phyloP scores from a whole-genome alignment of 495 filamentous ascomycete species.

The Hypomontagnella submonticulosa region DNA sequence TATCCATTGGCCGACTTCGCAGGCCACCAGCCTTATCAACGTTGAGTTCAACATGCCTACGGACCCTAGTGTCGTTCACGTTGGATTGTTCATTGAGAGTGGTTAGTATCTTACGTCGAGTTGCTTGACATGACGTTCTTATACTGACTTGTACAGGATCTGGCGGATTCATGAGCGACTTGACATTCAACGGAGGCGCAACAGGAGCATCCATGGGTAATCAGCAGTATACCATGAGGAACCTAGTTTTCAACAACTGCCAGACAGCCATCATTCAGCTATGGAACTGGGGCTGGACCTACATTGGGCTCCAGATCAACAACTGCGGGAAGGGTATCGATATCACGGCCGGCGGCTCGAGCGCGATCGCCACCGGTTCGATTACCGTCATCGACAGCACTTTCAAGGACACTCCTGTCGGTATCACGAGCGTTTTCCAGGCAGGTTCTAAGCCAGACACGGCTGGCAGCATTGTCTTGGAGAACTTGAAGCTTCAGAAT shows the following conservation, averaged over 20 bases:
- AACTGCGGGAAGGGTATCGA: slow-evolving; percentile 72
- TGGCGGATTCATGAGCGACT: slow-evolving; percentile 73
- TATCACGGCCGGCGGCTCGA: slow-evolving; percentile 63
- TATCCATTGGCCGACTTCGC: slow-evolving; percentile 83
- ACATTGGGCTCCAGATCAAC: slow-evolving; percentile 68
- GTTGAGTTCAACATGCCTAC: slow-evolving; percentile 77
- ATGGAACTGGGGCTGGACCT: slow-evolving; percentile 67
- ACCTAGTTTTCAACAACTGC: slow-evolving; percentile 72
- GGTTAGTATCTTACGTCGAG: slow-evolving; percentile 53
- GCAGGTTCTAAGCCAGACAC: slow-evolving; percentile 59
- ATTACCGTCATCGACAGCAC: slow-evolving; percentile 75
- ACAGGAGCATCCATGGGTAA: slow-evolving; percentile 74
- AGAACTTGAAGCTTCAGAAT: slow-evolving; percentile 75
- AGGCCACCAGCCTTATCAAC: slow-evolving; percentile 82
- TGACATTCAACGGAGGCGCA: slow-evolving; percentile 77
- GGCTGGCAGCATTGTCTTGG: slow-evolving; percentile 64
- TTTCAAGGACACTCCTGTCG: slow-evolving; percentile 74
- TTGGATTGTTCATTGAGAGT: slow-evolving; percentile 80
- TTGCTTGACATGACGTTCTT: background rate
- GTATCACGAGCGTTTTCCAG: slow-evolving; percentile 73
- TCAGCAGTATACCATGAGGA: slow-evolving; percentile 85
- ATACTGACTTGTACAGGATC: slow-evolving; percentile 61
- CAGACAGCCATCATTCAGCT: slow-evolving; percentile 66
- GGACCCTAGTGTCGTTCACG: slow-evolving; percentile 67
- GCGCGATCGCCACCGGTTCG: slow-evolving; percentile 64